Evolutionary conservation across 139 green algal genomes (phyloP), one percentile per base, ranked within the genome.

Genomic region (Auxenochlorella pyrenoidosa): DNA sequence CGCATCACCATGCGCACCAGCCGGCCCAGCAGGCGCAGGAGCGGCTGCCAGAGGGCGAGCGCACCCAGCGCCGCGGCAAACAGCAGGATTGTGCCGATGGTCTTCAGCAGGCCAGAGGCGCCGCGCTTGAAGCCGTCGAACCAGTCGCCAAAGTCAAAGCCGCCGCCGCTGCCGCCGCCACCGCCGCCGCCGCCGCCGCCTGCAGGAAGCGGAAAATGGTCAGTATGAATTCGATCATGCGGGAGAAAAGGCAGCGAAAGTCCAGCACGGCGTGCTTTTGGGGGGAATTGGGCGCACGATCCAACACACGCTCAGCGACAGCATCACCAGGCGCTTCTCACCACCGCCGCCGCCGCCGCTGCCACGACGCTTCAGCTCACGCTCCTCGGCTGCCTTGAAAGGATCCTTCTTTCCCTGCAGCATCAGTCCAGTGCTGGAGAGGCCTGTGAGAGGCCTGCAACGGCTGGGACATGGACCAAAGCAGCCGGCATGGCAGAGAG

Each of bases 371-470:
- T 87, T 88, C 26, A 28, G 36, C 13, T 41, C 68, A 32, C 79
- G 59, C 38, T 87, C 83, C 38, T 93, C 92, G 34, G 89, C 85
- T 24, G 54, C 54, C 76, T 79, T 80, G 54, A 92, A 92, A 0
- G 86, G 44, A 68, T 93, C 88, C 30, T 92, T 88, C 80, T 90
- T 91, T 19, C 63, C 90, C 77, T 85, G 72, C 6, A 71, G 13
- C 19, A 28, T 2, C 54, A 63, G 54, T 8, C 2, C 10, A 22
- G 54, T 63, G 54, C 15, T 28, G 54, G 16, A 24, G 10, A 63
- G 54, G 54, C 54, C 22, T 63, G 54, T 63, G 22, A 22, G 15
- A 63, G 54, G 54, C 2, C 16, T 54, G 47, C 47, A 54, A 54
- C 47, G 10, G 47, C 10, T 54, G 47, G 47, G 47, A 6, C 47